Conservation (phyloP, 2,329 filamentous ascomycete species). For the Pseudogymnoascus sp. region DNA sequence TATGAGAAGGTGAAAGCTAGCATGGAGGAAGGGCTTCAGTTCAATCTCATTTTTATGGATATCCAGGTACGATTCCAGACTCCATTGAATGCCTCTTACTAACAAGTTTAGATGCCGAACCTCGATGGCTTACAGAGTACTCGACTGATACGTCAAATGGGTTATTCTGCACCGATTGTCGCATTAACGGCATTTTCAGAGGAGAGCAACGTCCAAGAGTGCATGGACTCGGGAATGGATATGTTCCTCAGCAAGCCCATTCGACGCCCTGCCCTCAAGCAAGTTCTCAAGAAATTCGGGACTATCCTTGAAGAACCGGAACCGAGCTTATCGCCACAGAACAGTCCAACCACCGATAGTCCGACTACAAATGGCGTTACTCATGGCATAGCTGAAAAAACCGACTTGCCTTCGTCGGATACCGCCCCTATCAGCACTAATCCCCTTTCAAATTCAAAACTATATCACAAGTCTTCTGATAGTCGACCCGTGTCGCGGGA, state of each 20-base stretch:
- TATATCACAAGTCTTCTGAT: background rate
- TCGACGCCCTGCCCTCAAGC: slow-evolving; percentile 72
- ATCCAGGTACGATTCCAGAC: slow-evolving; percentile 42
- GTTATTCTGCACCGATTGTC: slow-evolving; percentile 81
- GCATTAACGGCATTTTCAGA: slow-evolving; percentile 85
- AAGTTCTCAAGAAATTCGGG: slow-evolving; percentile 74
- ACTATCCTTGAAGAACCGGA: slow-evolving; percentile 64
- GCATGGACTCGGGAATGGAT: slow-evolving; percentile 85
- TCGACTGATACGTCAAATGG: slow-evolving; percentile 73
- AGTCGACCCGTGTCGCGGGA: background rate
- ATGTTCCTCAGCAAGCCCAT: slow-evolving; percentile 76
- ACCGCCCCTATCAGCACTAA: background rate
- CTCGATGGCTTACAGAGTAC: slow-evolving; percentile 84
- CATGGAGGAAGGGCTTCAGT: slow-evolving; percentile 63
- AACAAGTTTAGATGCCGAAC: slow-evolving; percentile 66
- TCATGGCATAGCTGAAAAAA: background rate
- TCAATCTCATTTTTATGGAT: slow-evolving; percentile 93
- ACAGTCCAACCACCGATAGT: background rate
- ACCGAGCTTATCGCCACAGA: slow-evolving; percentile 10
- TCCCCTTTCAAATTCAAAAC: background rate
- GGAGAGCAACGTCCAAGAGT: slow-evolving; percentile 79
- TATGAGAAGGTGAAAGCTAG: slow-evolving; percentile 76
- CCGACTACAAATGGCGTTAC: background rate
- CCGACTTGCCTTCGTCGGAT: background rate
- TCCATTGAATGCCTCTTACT: background rate